Evolutionary conservation across 108 stramenopile genomes (phyloP).

Genomic region (Nitzschia sp.): DNA sequence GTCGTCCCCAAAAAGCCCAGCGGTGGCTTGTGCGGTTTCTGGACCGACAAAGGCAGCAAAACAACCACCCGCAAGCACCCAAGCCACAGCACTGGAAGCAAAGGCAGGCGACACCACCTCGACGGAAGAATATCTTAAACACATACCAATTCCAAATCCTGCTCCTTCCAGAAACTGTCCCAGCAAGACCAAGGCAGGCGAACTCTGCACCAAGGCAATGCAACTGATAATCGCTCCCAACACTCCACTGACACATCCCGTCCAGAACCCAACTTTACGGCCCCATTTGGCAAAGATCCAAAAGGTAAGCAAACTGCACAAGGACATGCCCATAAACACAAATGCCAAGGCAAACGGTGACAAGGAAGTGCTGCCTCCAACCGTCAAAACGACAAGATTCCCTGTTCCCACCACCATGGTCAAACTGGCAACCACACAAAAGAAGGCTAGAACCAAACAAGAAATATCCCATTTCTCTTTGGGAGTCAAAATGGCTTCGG

Average conservation of each 20-base stretch:
- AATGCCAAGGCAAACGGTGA: slow-evolving; percentile 37
- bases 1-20: slow-evolving; percentile 21
- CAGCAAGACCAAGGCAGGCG: slow-evolving; percentile 22
- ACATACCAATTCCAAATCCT: slow-evolving; percentile 41
- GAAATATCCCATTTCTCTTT: slow-evolving; percentile 21
- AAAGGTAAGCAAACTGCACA: slow-evolving; percentile 19
- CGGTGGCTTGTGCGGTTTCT: slow-evolving; percentile 31
- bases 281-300: slow-evolving; percentile 37
- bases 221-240: slow-evolving; percentile 10
- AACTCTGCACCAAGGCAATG: slow-evolving; percentile 12
- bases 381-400: slow-evolving; percentile 30
- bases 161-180: slow-evolving; percentile 31
- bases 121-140: slow-evolving; percentile 37
- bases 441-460: slow-evolving; percentile 30
- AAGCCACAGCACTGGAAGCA: slow-evolving; percentile 25
- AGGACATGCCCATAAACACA: slow-evolving; percentile 37
- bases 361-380: slow-evolving; percentile 30
- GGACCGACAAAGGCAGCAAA: slow-evolving; percentile 48
- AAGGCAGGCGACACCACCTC: slow-evolving; percentile 34
- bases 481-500: not conserved
- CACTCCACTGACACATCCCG: slow-evolving; percentile 26
- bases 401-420: slow-evolving; percentile 39
- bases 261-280: slow-evolving; percentile 35
- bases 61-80: slow-evolving; percentile 41
- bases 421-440: slow-evolving; percentile 21